Conservation (phyloP, 768 basidiomycete species). For the Royoungia palumana region DNA sequence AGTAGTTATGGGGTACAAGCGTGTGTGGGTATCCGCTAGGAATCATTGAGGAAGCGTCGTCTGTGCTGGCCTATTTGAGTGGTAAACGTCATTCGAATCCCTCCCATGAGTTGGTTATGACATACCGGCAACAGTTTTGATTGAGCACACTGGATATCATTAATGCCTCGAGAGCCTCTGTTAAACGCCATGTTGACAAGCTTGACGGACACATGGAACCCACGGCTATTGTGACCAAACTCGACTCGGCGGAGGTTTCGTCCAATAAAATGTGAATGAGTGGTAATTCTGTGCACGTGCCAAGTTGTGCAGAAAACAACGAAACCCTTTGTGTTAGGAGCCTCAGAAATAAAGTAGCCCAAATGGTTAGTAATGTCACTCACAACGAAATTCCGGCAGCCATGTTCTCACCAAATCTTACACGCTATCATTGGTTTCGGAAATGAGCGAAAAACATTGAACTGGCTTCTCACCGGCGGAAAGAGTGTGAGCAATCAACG, state of each 20-base stretch:
- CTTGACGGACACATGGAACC: background rate
- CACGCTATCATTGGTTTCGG: slow-evolving; percentile 7
- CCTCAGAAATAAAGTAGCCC: background rate
- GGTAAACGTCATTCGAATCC: slow-evolving; percentile 12
- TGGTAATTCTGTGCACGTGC: background rate
- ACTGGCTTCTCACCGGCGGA: slow-evolving; percentile 11
- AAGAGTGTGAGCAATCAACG: slow-evolving; percentile 6
- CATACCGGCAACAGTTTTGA: slow-evolving; percentile 14
- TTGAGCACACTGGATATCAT: background rate
- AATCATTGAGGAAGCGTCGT: slow-evolving; percentile 3
- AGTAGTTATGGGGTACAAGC: slow-evolving; percentile 13
- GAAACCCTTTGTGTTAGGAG: background rate
- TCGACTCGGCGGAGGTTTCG: background rate
- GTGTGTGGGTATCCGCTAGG: slow-evolving; percentile 4
- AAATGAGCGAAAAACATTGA: slow-evolving; percentile 1
- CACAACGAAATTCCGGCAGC: slow-evolving; percentile 4
- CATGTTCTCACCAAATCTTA: slow-evolving; percentile 3
- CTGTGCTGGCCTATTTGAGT: slow-evolving; percentile 1
- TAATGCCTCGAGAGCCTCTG: slow-evolving; percentile 5
- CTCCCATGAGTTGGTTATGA: slow-evolving; percentile 5
- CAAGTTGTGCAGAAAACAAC: background rate
- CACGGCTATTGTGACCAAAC: slow-evolving; percentile 8
- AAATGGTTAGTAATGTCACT: slow-evolving; percentile 1
- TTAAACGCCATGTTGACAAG: background rate
- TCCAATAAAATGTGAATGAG: slow-evolving; percentile 7